A percentile compares a stretch with the other conserved stretches of the same genome.
These are phyloP conservation scores for Fusarium sp. DNA, from an alignment of 2,329 filamentous ascomycete genomes.

Conservation along the genomic window DNA sequence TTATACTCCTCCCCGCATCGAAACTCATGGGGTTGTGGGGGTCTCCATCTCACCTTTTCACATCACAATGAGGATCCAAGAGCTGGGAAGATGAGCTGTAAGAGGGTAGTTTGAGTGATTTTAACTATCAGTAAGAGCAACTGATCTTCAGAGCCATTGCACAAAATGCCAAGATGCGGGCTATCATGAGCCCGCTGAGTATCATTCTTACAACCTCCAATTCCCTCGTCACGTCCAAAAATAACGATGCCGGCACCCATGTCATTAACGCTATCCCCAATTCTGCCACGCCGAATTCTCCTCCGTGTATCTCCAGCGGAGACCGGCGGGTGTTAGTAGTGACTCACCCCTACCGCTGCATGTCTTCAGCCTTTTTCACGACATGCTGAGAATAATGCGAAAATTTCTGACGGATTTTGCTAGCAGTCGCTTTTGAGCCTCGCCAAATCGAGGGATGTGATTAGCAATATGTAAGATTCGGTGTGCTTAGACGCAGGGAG, in stretches of 20 bases:
- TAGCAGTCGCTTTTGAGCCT: not conserved
- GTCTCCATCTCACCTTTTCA: not conserved
- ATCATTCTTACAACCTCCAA: not conserved
- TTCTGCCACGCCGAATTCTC: slow-evolving; percentile 32
- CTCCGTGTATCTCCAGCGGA: slow-evolving; percentile 11
- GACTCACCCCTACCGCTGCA: slow-evolving; percentile 28
- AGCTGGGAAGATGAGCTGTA: not conserved
- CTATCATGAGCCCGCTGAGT: not conserved
- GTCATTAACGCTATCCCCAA: slow-evolving; percentile 25
- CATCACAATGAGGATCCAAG: not conserved
- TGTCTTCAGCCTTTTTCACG: not conserved
- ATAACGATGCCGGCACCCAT: not conserved
- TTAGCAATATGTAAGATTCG: slow-evolving; percentile 9
- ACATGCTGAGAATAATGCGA: not conserved
- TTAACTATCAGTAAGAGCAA: not conserved
- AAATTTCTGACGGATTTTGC: not conserved
- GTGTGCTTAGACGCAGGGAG: not conserved
- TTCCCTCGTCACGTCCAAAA: not conserved
- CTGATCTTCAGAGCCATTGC: not conserved
- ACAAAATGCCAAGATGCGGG: not conserved
- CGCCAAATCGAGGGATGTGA: slow-evolving; percentile 2
- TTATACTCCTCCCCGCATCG: not conserved
- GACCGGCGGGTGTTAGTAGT: slow-evolving; percentile 5
- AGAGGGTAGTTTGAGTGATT: too few species aligned
- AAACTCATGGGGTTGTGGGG: not conserved